Evolutionary conservation across 2,329 filamentous ascomycete genomes (phyloP).

Genomic region (Diatrype stigma): DNA sequence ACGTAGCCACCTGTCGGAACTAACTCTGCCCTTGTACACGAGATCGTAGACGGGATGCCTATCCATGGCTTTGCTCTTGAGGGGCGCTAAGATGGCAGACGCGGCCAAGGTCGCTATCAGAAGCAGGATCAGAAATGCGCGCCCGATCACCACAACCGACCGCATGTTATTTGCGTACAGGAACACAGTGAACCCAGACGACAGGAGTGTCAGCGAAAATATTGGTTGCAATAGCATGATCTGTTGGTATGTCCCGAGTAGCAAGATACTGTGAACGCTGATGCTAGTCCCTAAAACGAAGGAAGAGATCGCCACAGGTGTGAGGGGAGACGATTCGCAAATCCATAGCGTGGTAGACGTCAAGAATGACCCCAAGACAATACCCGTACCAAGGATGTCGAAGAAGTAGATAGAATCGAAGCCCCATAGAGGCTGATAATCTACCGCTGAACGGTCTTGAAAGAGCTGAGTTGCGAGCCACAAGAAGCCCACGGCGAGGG

Average conservation of each 20-base stretch:
- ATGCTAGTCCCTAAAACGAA: conserved; percentile 37
- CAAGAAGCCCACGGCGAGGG: conserved; percentile 33
- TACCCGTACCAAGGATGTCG: conserved; percentile 45
- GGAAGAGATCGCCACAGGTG: conserved; percentile 38
- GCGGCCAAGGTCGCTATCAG: conserved; percentile 34
- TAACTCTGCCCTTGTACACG: conserved; percentile 44
- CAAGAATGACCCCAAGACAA: conserved; percentile 40
- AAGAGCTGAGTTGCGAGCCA: conserved; percentile 31
- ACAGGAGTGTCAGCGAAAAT: conserved; percentile 35
- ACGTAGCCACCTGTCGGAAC: conserved; percentile 46
- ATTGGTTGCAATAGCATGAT: conserved; percentile 32
- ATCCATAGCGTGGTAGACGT: conserved; percentile 43
- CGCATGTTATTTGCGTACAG: conserved; percentile 40
- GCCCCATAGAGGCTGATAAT: conserved; percentile 24
- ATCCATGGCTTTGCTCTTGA: conserved; percentile 25
- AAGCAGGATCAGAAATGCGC: conserved; percentile 35
- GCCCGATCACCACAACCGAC: conserved; percentile 38
- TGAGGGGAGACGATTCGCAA: conserved; percentile 42
- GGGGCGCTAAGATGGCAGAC: conserved; percentile 32
- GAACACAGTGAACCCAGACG: conserved; percentile 39
- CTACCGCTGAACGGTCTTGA: conserved; percentile 17
- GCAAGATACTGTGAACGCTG: conserved; percentile 31
- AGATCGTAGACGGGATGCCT: conserved; percentile 45
- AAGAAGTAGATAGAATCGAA: conserved; percentile 44
- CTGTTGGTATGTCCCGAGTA: conserved; percentile 44